phyloP scores from a whole-genome alignment of 139 green algal genomes.

The Chlorella sp. region DNA sequence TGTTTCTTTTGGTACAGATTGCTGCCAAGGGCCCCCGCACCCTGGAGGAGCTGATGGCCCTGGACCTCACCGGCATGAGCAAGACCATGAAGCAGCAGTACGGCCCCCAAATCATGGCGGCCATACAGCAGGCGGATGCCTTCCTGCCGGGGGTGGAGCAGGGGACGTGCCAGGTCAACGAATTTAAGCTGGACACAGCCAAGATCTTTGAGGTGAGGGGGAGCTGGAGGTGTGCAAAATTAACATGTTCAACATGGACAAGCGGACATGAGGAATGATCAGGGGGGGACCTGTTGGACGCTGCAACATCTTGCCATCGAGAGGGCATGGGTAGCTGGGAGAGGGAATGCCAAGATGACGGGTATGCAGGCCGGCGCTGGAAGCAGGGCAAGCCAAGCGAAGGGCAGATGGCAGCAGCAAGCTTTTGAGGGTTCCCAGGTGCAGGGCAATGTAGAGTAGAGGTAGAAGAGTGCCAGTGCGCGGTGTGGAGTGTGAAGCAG shows the following conservation, averaged over 20 bases:
- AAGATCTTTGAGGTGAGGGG: neutral
- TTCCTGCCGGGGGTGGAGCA: slow-evolving; percentile 37
- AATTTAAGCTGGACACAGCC: slow-evolving; percentile 47
- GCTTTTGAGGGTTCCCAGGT: too few relatives aligned
- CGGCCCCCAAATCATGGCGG: slow-evolving; percentile 36
- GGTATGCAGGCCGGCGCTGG: neutral
- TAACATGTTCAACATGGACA: too few relatives aligned
- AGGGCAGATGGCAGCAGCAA: too few relatives aligned
- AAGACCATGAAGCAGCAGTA: slow-evolving; percentile 43
- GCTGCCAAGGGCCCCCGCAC: neutral
- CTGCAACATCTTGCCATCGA: too few relatives aligned
- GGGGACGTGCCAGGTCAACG: slow-evolving; percentile 21
- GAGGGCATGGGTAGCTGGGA: too few relatives aligned
- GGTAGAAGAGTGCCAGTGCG: neutral
- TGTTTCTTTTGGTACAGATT: neutral
- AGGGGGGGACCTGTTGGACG: too few relatives aligned
- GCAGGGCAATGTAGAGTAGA: neutral
- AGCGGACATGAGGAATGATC: too few relatives aligned
- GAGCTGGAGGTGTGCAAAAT: too few relatives aligned
- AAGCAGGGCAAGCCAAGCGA: too few relatives aligned
- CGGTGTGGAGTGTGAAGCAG: neutral
- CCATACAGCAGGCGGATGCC: slow-evolving; percentile 39
- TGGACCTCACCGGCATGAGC: slow-evolving; percentile 26
- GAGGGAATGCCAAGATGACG: too few relatives aligned
- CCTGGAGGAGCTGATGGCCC: neutral